Evolutionary conservation across 2,329 filamentous ascomycete species (phyloP), one percentile per base, ranked within the genome.

Genomic region (Aureobasidium leucospermi): DNA sequence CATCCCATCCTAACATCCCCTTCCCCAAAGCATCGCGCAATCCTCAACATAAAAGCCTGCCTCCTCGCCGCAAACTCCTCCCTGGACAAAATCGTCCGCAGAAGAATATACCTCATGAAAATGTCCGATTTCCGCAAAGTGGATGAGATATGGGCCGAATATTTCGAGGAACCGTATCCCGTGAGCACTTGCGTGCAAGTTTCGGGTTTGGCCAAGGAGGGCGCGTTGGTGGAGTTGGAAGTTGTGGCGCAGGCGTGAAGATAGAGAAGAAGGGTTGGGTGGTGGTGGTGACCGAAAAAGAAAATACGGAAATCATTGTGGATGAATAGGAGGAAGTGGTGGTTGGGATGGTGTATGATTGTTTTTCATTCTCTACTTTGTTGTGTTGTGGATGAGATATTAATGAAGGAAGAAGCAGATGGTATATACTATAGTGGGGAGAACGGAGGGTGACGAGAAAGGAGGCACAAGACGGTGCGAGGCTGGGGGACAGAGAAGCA

Each of bases 141-240:
- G 9, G 59, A 63, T 52, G 56, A 55, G 15, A 58, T 63, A 6
- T 63, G 60, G 63, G 61, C 56, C 1, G 42, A 59, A 34, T 64
- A 55, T 15, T 58, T 64, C 4, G 49, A 36, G 2, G 58, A 56
- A 43, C 62, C 62, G 29, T 61, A 34, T 31, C 62, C 63, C 6
- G 63, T 65, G 13, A 65, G 63, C 46, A 65, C 62, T 8, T 63
- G 62, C 46, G 61, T 65, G 38, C 63, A 64, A 58, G 55, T 65
- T 23, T 48, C 51, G 28, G 63, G 59, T 13, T 55, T 65, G 43
- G 63, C 63, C 9, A 65, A 65, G 39, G 62, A 65, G 38, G 63
- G 63, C 2, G 64, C 60, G 10, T 56, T 64, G 60, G 63, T 65
- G 1, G 62, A 65, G 42, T 55, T 65, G 34, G 64, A 65, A 51